Conservation (phyloP, 371 early-diverging fungal species). For the Mucor ambiguus region DNA sequence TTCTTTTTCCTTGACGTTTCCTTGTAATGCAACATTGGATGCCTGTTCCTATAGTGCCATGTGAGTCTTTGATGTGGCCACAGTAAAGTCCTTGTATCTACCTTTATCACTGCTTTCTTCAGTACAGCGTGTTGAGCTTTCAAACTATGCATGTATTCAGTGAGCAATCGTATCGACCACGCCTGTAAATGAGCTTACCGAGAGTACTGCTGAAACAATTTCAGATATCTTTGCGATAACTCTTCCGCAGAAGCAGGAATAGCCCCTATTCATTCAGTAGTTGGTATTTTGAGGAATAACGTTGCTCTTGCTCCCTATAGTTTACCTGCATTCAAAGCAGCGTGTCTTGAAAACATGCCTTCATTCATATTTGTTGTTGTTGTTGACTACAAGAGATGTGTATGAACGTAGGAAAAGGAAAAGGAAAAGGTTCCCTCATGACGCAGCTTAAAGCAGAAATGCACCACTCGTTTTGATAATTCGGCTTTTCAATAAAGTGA, state of each 20-base stretch:
- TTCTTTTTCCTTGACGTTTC: conserved; percentile 67
- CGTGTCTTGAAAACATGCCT: conserved; percentile 37
- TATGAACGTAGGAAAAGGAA: not conserved
- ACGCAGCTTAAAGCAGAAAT: conserved; percentile 4
- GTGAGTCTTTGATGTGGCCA: not conserved
- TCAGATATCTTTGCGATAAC: conserved; percentile 61
- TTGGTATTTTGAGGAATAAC: not conserved
- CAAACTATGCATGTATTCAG: conserved; percentile 37
- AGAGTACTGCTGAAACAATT: conserved; percentile 63
- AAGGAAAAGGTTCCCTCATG: conserved; percentile 7
- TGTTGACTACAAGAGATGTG: not conserved
- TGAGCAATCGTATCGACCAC: not conserved
- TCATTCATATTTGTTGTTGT: conserved; percentile 33
- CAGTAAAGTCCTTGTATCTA: conserved; percentile 16
- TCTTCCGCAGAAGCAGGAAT: conserved; percentile 60
- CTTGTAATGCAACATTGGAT: conserved; percentile 54
- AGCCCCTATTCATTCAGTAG: conserved; percentile 27
- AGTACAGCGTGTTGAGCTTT: conserved; percentile 67
- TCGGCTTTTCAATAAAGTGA: not conserved
- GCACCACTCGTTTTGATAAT: not conserved
- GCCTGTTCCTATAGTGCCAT: conserved; percentile 57
- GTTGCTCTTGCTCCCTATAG: not conserved
- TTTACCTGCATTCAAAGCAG: conserved; percentile 38
- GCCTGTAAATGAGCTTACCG: conserved; percentile 37
- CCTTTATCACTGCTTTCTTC: conserved; percentile 67